Evolutionary conservation across 2,329 filamentous ascomycete species (phyloP).

Genomic region (Epichloe typhina): DNA sequence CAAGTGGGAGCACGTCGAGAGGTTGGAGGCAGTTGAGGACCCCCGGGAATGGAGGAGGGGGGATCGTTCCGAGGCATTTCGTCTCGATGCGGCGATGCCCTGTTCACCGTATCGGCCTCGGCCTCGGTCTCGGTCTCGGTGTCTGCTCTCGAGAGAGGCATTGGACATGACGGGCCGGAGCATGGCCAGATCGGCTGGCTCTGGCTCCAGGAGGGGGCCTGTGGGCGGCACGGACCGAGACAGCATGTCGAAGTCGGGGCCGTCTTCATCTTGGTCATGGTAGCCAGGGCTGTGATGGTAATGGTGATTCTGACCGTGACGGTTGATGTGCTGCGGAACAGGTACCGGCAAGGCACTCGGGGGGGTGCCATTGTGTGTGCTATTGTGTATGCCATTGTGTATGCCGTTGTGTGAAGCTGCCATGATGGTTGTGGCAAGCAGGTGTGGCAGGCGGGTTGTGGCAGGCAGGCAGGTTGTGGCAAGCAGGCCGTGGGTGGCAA

Average conservation of each 20-base stretch:
- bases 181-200: conserved; percentile 26
- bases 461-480: not conserved
- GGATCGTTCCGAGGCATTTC: conserved; percentile 12
- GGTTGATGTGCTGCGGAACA: not conserved
- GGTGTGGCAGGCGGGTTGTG: not conserved
- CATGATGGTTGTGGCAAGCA: not conserved
- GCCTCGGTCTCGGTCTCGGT: not conserved
- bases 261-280: not conserved
- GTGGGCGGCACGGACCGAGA: conserved; percentile 26
- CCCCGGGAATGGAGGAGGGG: conserved; percentile 10
- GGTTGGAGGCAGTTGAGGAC: conserved; percentile 2
- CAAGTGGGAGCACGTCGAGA: conserved; percentile 1
- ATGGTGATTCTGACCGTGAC: not conserved
- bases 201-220: conserved; percentile 28
- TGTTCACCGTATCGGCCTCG: not conserved
- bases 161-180: conserved; percentile 16
- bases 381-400: not conserved
- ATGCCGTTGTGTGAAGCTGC: not conserved
- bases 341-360: not conserved
- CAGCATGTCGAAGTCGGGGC: conserved; percentile 13
- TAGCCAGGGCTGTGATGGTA: not conserved
- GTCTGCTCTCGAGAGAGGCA: not conserved
- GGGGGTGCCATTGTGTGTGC: not conserved
- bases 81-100: not conserved
- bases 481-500: not conserved